Conservation (phyloP, 176 grass and related monocot genomes). For the Thinopyrum elongatum region DNA sequence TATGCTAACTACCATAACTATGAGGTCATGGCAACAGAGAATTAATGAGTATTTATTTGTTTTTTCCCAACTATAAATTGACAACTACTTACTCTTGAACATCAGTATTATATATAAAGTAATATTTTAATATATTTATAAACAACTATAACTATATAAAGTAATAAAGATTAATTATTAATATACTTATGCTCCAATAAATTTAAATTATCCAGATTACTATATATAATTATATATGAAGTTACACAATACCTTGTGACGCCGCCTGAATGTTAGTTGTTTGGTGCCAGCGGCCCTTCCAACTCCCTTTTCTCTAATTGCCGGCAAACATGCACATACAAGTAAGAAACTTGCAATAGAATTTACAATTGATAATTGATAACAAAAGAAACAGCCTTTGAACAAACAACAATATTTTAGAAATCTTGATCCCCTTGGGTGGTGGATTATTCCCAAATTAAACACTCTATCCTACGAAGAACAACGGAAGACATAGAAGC, state of each 20-base stretch:
- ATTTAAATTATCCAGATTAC: too few relatives aligned
- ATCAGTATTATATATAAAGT: too few relatives aligned
- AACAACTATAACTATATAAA: too few relatives aligned
- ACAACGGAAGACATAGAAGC: not conserved
- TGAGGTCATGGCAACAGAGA: not conserved
- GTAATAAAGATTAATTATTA: too few relatives aligned
- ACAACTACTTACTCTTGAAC: slow-evolving; percentile 1
- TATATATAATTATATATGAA: too few relatives aligned
- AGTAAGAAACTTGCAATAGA: not conserved
- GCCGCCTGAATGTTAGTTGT: too few relatives aligned
- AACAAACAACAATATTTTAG: slow-evolving; percentile 30
- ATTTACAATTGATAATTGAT: not conserved
- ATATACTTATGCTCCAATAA: too few relatives aligned
- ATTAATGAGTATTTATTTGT: not conserved
- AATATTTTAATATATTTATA: too few relatives aligned
- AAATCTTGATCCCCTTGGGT: slow-evolving; percentile 10
- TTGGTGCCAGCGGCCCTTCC: too few relatives aligned
- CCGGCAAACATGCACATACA: too few relatives aligned
- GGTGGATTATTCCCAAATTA: slow-evolving; percentile 13
- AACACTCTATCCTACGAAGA: slow-evolving; percentile 3
- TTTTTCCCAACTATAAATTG: not conserved
- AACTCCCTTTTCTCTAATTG: too few relatives aligned
- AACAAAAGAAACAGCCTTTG: not conserved
- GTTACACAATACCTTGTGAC: too few relatives aligned
- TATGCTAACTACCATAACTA: slow-evolving; percentile 7